Conservation (phyloP, 176 grass and related monocot species). For the Musa schizocarpa region DNA sequence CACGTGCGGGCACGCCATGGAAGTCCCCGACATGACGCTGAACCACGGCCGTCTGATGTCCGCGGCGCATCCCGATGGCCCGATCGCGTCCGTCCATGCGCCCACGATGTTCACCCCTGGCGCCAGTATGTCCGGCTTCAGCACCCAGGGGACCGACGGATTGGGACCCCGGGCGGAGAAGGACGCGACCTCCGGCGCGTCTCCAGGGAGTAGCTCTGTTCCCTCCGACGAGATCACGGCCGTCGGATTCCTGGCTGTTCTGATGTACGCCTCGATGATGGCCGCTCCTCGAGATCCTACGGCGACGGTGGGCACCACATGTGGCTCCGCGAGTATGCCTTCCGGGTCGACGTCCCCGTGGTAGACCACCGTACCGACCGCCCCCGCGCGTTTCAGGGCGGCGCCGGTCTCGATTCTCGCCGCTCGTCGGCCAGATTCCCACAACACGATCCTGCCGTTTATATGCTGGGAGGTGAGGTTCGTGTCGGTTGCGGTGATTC, state of each 20-base stretch:
- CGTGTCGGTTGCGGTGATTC: slow-evolving; percentile 55
- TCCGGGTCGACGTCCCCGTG: slow-evolving; percentile 55
- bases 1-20: slow-evolving; percentile 97
- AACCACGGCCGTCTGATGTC: slow-evolving; percentile 60
- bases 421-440: slow-evolving; percentile 17
- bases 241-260: slow-evolving; percentile 34
- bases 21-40: slow-evolving; percentile 91
- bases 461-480: slow-evolving; percentile 41
- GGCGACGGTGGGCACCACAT: slow-evolving; percentile 68
- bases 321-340: slow-evolving; percentile 81
- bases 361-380: slow-evolving; percentile 51
- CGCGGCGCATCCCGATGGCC: slow-evolving; percentile 58
- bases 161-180: slow-evolving; percentile 88
- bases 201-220: slow-evolving; percentile 61
- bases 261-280: slow-evolving; percentile 53
- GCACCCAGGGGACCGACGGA: slow-evolving; percentile 61
- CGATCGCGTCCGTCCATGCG: slow-evolving; percentile 69
- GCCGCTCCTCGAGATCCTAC: slow-evolving; percentile 43
- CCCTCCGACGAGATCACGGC: slow-evolving; percentile 63
- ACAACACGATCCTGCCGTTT: slow-evolving; percentile 46
- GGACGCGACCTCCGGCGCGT: slow-evolving; percentile 78
- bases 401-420: slow-evolving; percentile 57
- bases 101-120: slow-evolving; percentile 89
- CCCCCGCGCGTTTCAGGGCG: slow-evolving; percentile 61
- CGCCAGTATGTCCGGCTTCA: slow-evolving; percentile 79